phyloP scores from a whole-genome alignment of 768 basidiomycete genomes.

The Naganishia onofrii region DNA sequence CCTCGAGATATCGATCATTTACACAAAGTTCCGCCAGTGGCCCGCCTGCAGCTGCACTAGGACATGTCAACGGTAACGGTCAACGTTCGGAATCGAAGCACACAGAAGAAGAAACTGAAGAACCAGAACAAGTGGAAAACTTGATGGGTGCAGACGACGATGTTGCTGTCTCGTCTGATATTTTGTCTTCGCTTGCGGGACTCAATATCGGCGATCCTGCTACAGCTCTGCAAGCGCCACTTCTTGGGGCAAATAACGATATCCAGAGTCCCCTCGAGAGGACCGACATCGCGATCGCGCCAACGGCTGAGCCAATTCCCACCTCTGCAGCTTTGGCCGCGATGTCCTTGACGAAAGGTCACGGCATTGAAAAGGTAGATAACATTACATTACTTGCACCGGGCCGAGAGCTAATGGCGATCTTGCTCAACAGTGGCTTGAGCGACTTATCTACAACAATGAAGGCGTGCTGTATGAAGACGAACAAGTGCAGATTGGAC shows the following conservation, averaged over 20 bases:
- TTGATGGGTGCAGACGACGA: slow-evolving; percentile 51
- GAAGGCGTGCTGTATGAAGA: slow-evolving; percentile 97
- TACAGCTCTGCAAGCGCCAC: slow-evolving; percentile 44
- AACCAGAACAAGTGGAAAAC: slow-evolving; percentile 43
- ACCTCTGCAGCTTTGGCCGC: slow-evolving; percentile 31
- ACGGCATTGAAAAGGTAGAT: slow-evolving; percentile 67
- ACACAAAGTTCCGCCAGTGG: slow-evolving; percentile 50
- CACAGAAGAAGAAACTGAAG: slow-evolving; percentile 36
- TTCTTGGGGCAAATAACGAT: slow-evolving; percentile 31
- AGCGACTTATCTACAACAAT: slow-evolving; percentile 69
- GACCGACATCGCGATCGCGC: not conserved
- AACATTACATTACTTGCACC: not conserved
- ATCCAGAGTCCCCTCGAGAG: not conserved
- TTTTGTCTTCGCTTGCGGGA: slow-evolving; percentile 75
- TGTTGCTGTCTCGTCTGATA: slow-evolving; percentile 56
- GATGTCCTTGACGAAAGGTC: slow-evolving; percentile 58
- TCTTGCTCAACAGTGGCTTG: slow-evolving; percentile 62
- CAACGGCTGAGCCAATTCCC: slow-evolving; percentile 14
- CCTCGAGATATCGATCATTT: slow-evolving; percentile 58
- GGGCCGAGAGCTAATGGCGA: not conserved
- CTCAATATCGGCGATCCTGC: slow-evolving; percentile 58
- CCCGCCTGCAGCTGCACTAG: slow-evolving; percentile 34
- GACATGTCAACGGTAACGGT: slow-evolving; percentile 4
- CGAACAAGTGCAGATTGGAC: slow-evolving; percentile 86
- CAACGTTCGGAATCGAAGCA: slow-evolving; percentile 31